Evolutionary conservation across 1,139 yeast species (phyloP).

Genomic region (Blastobotrys buckinghamii): DNA sequence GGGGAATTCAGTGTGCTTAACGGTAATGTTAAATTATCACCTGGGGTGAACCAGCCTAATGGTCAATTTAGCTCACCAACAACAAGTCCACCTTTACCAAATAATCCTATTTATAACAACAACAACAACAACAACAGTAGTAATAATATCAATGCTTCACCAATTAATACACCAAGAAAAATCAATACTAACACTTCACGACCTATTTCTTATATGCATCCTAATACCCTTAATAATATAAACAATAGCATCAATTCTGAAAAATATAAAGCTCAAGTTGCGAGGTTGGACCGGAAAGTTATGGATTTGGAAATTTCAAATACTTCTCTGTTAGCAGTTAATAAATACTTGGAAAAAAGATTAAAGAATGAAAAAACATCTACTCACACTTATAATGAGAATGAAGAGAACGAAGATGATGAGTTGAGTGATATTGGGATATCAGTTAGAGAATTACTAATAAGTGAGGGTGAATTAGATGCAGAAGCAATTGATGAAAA

Average conservation of each 20-base stretch:
- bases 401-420: conserved; percentile 10
- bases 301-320: conserved; percentile 30
- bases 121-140: neutral
- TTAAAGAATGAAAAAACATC: conserved; percentile 17
- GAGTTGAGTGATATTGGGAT: conserved; percentile 1
- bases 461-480: conserved; percentile 5
- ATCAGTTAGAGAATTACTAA: conserved; percentile 6
- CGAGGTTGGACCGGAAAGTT: conserved; percentile 26
- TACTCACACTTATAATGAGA: conserved; percentile 7
- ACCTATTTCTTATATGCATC: neutral
- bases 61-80: too few relatives aligned
- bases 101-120: neutral
- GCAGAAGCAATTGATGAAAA: conserved; percentile 14
- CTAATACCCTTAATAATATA: neutral
- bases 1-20: conserved; percentile 7
- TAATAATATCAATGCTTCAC: neutral
- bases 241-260: neutral
- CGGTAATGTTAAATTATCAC: neutral
- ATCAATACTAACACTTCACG: neutral
- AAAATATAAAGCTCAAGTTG: conserved; percentile 12
- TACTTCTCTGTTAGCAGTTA: conserved; percentile 26
- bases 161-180: neutral
- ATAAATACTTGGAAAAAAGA: conserved; percentile 26
- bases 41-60: too few relatives aligned
- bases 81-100: too few relatives aligned